A percentile compares a stretch with the other conserved stretches of the same genome.
Evolutionary conservation across 2,329 filamentous ascomycete species (phyloP).

Genomic region (Helotiales sp.): DNA sequence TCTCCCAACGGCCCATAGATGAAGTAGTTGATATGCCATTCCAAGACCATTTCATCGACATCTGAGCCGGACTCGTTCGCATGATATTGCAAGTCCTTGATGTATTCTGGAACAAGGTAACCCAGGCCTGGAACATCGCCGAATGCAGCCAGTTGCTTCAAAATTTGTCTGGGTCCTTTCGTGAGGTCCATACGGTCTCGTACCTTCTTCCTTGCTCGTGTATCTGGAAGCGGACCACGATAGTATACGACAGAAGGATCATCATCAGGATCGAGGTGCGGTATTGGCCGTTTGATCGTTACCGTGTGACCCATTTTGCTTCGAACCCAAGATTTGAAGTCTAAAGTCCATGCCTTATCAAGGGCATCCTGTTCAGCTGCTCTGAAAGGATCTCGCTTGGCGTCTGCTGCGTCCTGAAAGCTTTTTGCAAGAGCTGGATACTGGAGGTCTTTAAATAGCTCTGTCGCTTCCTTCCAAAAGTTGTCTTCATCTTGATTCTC

Average conservation of each 20-base stretch:
- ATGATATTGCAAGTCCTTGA: not conserved
- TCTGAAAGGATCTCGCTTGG: not conserved
- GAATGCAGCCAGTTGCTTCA: not conserved
- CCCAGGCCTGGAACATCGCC: not conserved
- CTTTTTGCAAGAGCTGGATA: not conserved
- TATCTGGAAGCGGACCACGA: not conserved
- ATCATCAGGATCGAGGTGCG: conserved; percentile 7
- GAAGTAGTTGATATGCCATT: not conserved
- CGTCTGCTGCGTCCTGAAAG: not conserved
- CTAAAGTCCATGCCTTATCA: not conserved
- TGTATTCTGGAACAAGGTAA: not conserved
- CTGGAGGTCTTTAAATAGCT: not conserved
- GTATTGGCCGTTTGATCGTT: not conserved
- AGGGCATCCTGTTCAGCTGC: not conserved
- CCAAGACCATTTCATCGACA: not conserved
- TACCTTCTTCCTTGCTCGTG: not conserved
- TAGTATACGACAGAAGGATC: conserved; percentile 18
- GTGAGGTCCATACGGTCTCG: not conserved
- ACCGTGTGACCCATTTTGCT: conserved; percentile 2
- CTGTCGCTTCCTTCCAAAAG: not conserved
- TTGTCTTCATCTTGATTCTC: not conserved
- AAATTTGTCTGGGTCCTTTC: not conserved
- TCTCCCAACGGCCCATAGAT: not conserved
- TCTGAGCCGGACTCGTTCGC: not conserved
- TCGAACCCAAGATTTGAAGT: conserved; percentile 6